Percentiles rank a stretch among this genome's conserved stretches.
Conservation (phyloP, 2,329 filamentous ascomycete species). For the Cercospora janseana region DNA sequence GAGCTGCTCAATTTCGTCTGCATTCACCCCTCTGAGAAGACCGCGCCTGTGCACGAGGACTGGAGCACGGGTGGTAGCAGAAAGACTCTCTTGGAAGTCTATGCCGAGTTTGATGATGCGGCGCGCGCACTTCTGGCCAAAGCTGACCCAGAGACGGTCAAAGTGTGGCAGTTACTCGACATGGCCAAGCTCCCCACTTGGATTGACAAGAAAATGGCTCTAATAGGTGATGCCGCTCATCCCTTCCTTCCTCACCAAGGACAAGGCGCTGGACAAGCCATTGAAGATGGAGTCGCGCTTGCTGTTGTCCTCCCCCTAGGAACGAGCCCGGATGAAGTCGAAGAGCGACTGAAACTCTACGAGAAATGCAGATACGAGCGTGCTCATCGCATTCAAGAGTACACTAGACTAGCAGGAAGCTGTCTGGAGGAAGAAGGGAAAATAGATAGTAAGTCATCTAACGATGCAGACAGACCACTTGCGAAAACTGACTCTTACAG, state of each 20-base stretch:
- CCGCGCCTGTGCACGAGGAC: background rate
- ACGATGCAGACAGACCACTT: conserved; percentile 6
- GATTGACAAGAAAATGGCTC: conserved; percentile 53
- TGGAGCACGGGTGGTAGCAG: conserved; percentile 27
- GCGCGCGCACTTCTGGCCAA: conserved; percentile 41
- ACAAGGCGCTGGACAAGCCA: conserved; percentile 62
- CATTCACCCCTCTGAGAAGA: conserved; percentile 39
- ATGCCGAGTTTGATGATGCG: conserved; percentile 39
- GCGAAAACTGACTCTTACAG: background rate
- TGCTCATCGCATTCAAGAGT: conserved; percentile 37
- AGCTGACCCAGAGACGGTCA: conserved; percentile 44
- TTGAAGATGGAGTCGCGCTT: conserved; percentile 64
- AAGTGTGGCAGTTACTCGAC: conserved; percentile 61
- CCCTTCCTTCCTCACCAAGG: conserved; percentile 63
- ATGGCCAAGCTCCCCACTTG: conserved; percentile 60
- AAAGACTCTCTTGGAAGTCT: conserved; percentile 43
- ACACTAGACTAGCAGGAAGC: background rate
- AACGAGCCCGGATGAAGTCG: conserved; percentile 48
- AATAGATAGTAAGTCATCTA: background rate
- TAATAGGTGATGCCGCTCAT: conserved; percentile 67
- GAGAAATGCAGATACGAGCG: conserved; percentile 58
- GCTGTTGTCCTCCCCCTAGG: conserved; percentile 55
- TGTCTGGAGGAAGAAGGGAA: background rate
- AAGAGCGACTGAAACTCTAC: conserved; percentile 57
- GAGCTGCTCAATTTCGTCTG: conserved; percentile 49